Evolutionary conservation across 2,329 filamentous ascomycete genomes (phyloP).

Genomic region (Elsinoe necatrix): DNA sequence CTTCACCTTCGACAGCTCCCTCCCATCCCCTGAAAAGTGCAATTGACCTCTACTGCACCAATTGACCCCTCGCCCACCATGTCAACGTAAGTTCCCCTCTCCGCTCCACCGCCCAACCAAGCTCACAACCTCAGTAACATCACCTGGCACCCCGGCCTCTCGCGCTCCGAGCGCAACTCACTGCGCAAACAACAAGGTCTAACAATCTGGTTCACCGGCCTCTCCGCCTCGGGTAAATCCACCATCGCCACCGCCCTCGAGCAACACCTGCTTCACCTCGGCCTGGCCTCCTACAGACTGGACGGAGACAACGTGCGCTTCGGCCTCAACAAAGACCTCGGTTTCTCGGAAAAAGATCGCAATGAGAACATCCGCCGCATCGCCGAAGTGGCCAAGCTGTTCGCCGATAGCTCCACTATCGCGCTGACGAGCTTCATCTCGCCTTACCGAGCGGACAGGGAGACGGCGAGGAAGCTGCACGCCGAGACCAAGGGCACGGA

Average conservation of each 20-base stretch:
- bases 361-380: constrained; percentile 98
- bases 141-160: constrained; percentile 78
- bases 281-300: constrained; percentile 77
- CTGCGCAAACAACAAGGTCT: constrained; percentile 77
- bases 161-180: constrained; percentile 64
- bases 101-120: background rate
- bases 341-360: constrained; percentile 84
- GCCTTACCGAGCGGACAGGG: constrained; percentile 79
- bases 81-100: background rate
- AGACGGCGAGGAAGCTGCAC: constrained; percentile 75
- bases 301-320: constrained; percentile 99
- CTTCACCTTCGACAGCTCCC: background rate
- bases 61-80: background rate
- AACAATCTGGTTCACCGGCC: constrained; percentile 96
- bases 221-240: constrained; percentile 93
- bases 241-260: constrained; percentile 94
- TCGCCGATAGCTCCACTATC: constrained; percentile 80
- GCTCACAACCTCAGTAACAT: constrained; percentile 57
- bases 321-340: constrained; percentile 94
- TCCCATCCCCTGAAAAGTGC: background rate
- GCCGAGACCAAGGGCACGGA: constrained; percentile 49
- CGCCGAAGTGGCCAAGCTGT: constrained; percentile 92
- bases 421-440: constrained; percentile 96
- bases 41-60: background rate
- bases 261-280: constrained; percentile 86